phyloP scores from a whole-genome alignment of 108 stramenopile species.

The Nitzschia putrida region DNA sequence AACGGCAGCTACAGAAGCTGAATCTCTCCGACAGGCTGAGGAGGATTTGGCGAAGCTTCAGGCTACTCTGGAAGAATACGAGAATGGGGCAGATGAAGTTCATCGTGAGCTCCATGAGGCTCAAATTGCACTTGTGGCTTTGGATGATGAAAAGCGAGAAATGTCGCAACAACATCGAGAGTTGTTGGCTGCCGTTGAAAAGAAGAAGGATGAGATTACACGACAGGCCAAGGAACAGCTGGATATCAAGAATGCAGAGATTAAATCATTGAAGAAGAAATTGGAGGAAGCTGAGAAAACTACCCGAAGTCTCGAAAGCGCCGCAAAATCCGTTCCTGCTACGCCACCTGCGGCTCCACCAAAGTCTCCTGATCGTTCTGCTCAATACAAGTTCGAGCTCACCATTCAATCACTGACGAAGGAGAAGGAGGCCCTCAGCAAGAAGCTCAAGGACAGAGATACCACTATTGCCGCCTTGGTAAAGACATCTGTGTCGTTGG shows the following conservation, averaged over 20 bases:
- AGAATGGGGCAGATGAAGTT: slow-evolving; percentile 5
- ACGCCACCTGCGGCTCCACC: not conserved
- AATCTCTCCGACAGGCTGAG: slow-evolving; percentile 9
- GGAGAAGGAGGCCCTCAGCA: slow-evolving; percentile 36
- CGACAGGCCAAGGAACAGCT: slow-evolving; percentile 17
- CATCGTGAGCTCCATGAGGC: slow-evolving; percentile 50
- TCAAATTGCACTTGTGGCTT: slow-evolving; percentile 55
- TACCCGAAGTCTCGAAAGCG: not conserved
- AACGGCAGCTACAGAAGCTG: not conserved
- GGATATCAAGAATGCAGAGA: slow-evolving; percentile 27
- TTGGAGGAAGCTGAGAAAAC: slow-evolving; percentile 5
- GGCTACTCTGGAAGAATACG: not conserved
- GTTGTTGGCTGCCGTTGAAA: slow-evolving; percentile 31
- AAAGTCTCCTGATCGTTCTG: not conserved
- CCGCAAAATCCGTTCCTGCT: not conserved
- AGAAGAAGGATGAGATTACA: slow-evolving; percentile 42
- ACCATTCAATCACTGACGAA: slow-evolving; percentile 17
- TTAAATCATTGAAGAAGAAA: slow-evolving; percentile 6
- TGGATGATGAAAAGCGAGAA: slow-evolving; percentile 51
- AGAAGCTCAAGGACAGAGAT: slow-evolving; percentile 70
- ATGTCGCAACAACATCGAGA: slow-evolving; percentile 23
- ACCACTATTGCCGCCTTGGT: slow-evolving; percentile 72
- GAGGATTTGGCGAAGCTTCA: slow-evolving; percentile 3
- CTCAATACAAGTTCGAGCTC: slow-evolving; percentile 11
- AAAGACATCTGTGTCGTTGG: slow-evolving; percentile 60